Percentiles rank a stretch among this genome's conserved stretches.
These are phyloP conservation scores for Hortiboletus campestris DNA, from an alignment of 768 basidiomycete species.

Conservation along the genomic window DNA sequence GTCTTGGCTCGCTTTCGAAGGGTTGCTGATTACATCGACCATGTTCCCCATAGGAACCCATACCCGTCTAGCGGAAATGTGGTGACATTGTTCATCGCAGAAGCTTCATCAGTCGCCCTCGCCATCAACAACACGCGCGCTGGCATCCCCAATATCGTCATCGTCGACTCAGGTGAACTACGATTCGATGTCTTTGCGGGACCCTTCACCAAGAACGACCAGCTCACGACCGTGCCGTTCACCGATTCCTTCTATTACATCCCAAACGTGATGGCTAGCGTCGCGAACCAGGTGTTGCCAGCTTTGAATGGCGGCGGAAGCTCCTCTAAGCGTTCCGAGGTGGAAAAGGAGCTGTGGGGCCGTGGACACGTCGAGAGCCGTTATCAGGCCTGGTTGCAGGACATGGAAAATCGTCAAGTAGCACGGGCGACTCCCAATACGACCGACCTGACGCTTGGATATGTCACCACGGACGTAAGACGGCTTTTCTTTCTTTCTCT, in stretches of 20 bases:
- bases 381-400: slow-evolving; percentile 56
- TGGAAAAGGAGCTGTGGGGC: slow-evolving; percentile 30
- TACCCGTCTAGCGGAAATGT: slow-evolving; percentile 61
- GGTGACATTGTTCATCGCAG: slow-evolving; percentile 54
- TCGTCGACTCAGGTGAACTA: slow-evolving; percentile 60
- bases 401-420: slow-evolving; percentile 42
- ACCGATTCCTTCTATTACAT: slow-evolving; percentile 62
- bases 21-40: background rate
- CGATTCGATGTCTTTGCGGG: slow-evolving; percentile 70
- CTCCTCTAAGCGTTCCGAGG: slow-evolving; percentile 15
- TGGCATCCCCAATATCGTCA: slow-evolving; percentile 58
- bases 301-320: slow-evolving; percentile 46
- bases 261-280: slow-evolving; percentile 46
- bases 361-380: slow-evolving; percentile 50
- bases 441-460: slow-evolving; percentile 64
- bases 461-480: slow-evolving; percentile 69
- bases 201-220: slow-evolving; percentile 77
- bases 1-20: slow-evolving; percentile 11
- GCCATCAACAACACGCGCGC: slow-evolving; percentile 63
- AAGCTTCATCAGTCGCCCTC: slow-evolving; percentile 55
- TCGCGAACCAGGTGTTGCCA: slow-evolving; percentile 54
- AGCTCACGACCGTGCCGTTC: slow-evolving; percentile 74
- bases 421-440: slow-evolving; percentile 31
- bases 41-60: slow-evolving; percentile 42
- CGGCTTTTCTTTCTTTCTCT: background rate